Evolutionary conservation across 1,284 basidiomycete species (phyloP).

Genomic region (Limonomyces culmigenus): DNA sequence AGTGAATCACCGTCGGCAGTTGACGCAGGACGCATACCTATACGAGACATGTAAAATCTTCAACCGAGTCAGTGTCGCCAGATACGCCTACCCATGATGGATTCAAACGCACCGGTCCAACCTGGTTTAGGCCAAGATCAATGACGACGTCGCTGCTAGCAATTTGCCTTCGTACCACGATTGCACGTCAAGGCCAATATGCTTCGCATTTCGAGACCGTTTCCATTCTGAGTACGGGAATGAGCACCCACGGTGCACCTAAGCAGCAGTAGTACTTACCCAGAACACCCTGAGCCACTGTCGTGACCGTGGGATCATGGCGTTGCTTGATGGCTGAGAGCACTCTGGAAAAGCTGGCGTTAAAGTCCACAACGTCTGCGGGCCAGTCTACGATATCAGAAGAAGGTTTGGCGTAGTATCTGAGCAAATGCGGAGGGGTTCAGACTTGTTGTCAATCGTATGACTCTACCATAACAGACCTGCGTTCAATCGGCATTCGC

Average conservation of each 20-base stretch:
- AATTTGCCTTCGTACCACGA: constrained; percentile 93
- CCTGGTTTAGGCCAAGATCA: too few relatives aligned
- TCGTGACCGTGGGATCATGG: constrained; percentile 96
- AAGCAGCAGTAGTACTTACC: too few relatives aligned
- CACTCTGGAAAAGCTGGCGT: constrained; percentile 77
- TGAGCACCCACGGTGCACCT: too few relatives aligned
- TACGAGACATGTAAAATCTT: constrained; percentile 95
- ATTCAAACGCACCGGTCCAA: too few relatives aligned
- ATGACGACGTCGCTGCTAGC: too few relatives aligned
- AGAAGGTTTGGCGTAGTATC: constrained; percentile 82
- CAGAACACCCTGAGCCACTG: constrained; percentile 67
- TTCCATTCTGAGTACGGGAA: constrained; percentile 83
- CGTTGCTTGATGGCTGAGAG: constrained; percentile 86
- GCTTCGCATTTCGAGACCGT: constrained; percentile 33
- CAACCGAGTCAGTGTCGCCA: too few relatives aligned
- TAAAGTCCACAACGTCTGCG: constrained; percentile 89
- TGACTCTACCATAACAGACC: constrained; percentile 31
- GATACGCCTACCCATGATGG: too few relatives aligned
- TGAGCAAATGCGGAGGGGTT: constrained; percentile 19
- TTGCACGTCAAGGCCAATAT: constrained; percentile 82
- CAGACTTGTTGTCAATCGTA: too few relatives aligned
- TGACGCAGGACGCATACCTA: too few relatives aligned
- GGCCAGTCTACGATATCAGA: constrained; percentile 63
- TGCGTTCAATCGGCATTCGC: constrained; percentile 57
- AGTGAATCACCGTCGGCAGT: too few relatives aligned